Evolutionary conservation across 1,139 yeast species (phyloP).

Genomic region (Blastobotrys illinoisensis): DNA sequence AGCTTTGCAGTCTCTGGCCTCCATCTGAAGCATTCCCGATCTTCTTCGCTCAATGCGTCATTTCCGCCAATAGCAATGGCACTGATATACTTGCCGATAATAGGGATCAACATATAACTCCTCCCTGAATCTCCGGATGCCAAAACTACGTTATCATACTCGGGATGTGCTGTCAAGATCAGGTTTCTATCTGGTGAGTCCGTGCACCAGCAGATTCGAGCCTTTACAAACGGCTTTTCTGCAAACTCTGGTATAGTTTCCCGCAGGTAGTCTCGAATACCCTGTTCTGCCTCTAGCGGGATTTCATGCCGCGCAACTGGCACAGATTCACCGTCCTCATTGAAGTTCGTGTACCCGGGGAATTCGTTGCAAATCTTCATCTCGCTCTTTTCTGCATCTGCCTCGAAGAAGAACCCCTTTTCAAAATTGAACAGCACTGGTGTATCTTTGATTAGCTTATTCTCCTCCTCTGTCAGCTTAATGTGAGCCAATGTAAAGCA

Average conservation of each 20-base stretch:
- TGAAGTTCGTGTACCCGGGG: slow-evolving; percentile 35
- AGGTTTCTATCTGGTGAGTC: slow-evolving; percentile 42
- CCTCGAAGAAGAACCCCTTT: slow-evolving; percentile 44
- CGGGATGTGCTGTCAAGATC: slow-evolving; percentile 40
- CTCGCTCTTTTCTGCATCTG: slow-evolving; percentile 35
- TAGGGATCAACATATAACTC: slow-evolving; percentile 42
- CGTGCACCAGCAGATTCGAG: slow-evolving; percentile 45
- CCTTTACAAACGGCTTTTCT: slow-evolving; percentile 34
- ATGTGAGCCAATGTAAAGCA: slow-evolving; percentile 43
- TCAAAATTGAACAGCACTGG: slow-evolving; percentile 43
- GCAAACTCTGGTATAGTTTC: slow-evolving; percentile 25
- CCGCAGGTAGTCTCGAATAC: slow-evolving; percentile 28
- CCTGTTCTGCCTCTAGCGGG: slow-evolving; percentile 31
- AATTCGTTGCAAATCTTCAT: slow-evolving; percentile 38
- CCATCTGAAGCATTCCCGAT: slow-evolving; percentile 20
- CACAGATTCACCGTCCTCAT: slow-evolving; percentile 18
- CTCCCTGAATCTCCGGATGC: slow-evolving; percentile 47
- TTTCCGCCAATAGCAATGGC: slow-evolving; percentile 5
- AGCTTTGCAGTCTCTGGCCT: slow-evolving; percentile 20
- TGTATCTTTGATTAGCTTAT: slow-evolving; percentile 28
- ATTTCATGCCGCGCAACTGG: slow-evolving; percentile 34
- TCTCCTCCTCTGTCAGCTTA: slow-evolving; percentile 35
- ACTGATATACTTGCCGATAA: slow-evolving; percentile 38
- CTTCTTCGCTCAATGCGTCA: slow-evolving; percentile 12
- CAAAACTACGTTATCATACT: slow-evolving; percentile 30